Base-by-base conservation (phyloP, 331 rosid genomes). In the Rhamnella rubrinervis region DNA sequence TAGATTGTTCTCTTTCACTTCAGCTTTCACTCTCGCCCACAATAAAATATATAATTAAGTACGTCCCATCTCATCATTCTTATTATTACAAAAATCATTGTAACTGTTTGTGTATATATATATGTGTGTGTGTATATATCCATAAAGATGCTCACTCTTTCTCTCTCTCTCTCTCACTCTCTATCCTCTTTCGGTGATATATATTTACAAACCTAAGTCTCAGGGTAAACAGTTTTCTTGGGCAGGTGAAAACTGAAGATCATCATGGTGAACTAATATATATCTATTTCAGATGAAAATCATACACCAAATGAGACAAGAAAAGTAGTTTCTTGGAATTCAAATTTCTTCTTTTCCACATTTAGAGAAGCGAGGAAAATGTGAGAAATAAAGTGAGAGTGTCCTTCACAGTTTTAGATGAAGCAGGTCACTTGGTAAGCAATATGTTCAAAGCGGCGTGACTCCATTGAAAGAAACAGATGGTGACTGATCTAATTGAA, bases 1-100 rank as follows among this genome's bases (percentile, higher is more conserved):
- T 63, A 65, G 17, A 70, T 80, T 71, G 81, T 61, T 71, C 68
- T 39, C 85, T 63, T 80, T 76, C 63, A 23, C 67, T 71, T 65
- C 83, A 69, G 76, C 84, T 79, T 83, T 85, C 88, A 79, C 70
- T 74, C 78, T 75, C 80, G 35, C 78, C 75, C 70, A 75, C 76
- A 51, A 57, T 40, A 71, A 71, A 57, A 82, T 75, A 76, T 71
- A 76, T 21, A 59, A 44, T 77, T 44, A 44, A 44, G 49, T 70
- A 85, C 85, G 85, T 79, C 86, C 82, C 81, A 77, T 85, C 80
- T 80, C 65, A 55, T 40, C 57, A 62, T 72, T 60, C 12, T 64
- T 55, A 85, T 85, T 58, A 80, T 83, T 62, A 18, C 78, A 65
- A 71, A 56, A 77, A 59, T 85, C 80, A 55, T 76, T 75, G 40